These are phyloP conservation scores for Amphirosellinia nigrospora DNA, from an alignment of 495 filamentous ascomycete species.

Conservation along the genomic window DNA sequence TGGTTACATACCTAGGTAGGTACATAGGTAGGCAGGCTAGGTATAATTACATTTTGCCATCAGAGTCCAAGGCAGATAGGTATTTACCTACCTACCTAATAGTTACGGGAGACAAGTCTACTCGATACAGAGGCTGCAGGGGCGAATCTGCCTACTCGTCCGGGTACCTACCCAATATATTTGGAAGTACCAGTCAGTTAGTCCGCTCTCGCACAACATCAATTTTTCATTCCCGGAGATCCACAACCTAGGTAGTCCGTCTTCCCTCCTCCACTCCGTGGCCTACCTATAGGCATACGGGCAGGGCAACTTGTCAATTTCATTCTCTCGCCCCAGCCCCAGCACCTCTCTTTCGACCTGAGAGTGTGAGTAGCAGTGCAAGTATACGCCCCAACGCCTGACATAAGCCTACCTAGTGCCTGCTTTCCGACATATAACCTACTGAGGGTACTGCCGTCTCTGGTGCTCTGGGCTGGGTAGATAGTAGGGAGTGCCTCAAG, in stretches of 20 bases:
- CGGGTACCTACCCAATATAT: background rate
- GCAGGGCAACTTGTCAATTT: background rate
- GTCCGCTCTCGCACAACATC: slow-evolving; percentile 1
- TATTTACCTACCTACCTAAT: too few species aligned
- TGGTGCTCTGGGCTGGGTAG: background rate
- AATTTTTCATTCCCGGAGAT: background rate
- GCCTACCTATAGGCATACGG: background rate
- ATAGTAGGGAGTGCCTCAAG: background rate
- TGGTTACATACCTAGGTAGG: background rate
- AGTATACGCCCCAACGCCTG: background rate
- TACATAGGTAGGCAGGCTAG: background rate
- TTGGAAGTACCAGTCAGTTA: slow-evolving; percentile 2
- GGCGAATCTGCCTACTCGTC: background rate
- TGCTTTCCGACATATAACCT: slow-evolving; percentile 5
- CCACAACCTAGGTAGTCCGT: background rate
- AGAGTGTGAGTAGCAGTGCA: background rate
- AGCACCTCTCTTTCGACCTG: background rate
- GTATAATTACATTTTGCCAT: background rate
- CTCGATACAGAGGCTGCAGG: background rate
- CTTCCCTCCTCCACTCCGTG: slow-evolving; percentile 1
- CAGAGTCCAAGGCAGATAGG: background rate
- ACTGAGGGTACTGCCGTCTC: background rate
- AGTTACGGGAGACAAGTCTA: background rate
- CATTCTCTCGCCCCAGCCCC: background rate
- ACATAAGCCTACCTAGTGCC: background rate